Percentiles rank a stretch among this genome's conserved stretches.
These are phyloP conservation scores for Adiantum capillusveneris DNA, from an alignment of 75 land plant genomes.

Conservation along the genomic window DNA sequence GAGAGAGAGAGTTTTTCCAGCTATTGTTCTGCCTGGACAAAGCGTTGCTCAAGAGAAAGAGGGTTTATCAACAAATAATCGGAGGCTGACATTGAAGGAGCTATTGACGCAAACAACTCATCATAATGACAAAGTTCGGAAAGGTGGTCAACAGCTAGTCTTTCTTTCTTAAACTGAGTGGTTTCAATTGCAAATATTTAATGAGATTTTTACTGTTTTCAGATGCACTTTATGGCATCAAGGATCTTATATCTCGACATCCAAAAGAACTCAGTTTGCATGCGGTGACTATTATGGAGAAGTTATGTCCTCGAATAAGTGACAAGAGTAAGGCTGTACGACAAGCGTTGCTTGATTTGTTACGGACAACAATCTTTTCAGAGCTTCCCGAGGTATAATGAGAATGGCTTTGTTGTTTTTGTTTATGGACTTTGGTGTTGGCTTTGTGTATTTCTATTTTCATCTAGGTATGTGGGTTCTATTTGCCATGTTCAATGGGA, in stretches of 20 bases:
- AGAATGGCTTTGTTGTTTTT: background rate
- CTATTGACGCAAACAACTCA: slow-evolving; percentile 89
- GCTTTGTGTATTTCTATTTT: no score
- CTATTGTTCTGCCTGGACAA: slow-evolving; percentile 81
- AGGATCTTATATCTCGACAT: slow-evolving; percentile 51
- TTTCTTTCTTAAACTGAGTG: no score
- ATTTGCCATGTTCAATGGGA: no score
- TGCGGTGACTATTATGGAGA: slow-evolving; percentile 54
- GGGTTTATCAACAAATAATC: slow-evolving; percentile 72
- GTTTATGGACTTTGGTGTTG: no score
- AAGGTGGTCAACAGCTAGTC: no score
- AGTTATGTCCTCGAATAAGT: slow-evolving; percentile 69
- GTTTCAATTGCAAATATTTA: background rate
- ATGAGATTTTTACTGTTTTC: slow-evolving; percentile 8
- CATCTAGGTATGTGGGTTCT: no score
- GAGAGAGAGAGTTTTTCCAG: slow-evolving; percentile 27
- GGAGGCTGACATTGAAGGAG: slow-evolving; percentile 88
- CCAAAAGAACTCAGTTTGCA: slow-evolving; percentile 64
- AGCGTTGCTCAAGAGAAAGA: slow-evolving; percentile 66
- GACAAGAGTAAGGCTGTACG: slow-evolving; percentile 73
- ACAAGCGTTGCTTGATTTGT: slow-evolving; percentile 55
- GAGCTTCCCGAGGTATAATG: slow-evolving; percentile 51
- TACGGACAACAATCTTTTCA: slow-evolving; percentile 56
- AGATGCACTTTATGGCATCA: slow-evolving; percentile 79
- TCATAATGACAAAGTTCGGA: slow-evolving; percentile 75